Percentiles rank a stretch among this genome's conserved stretches.
Conservation (phyloP, 2,329 filamentous ascomycete species). For the Calonectria fujianensis region DNA sequence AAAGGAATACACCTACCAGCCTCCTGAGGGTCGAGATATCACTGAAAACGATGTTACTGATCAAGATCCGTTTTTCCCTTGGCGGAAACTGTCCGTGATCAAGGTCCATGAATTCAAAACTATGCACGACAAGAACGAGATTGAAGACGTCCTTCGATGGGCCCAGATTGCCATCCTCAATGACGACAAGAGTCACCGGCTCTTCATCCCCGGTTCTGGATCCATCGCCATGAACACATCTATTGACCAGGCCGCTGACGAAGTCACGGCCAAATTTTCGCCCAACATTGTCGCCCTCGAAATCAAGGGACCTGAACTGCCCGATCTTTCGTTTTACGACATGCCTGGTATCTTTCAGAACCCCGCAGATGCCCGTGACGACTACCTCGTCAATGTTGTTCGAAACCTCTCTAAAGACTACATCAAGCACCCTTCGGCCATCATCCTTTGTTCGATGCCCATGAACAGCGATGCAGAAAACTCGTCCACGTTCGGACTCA, state of each 20-base stretch:
- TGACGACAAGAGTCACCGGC: constrained; percentile 71
- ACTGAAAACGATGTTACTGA: constrained; percentile 68
- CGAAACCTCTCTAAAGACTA: constrained; percentile 82
- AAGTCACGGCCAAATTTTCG: constrained; percentile 80
- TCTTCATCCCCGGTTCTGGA: constrained; percentile 73
- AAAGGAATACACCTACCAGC: constrained; percentile 76
- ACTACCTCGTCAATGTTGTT: constrained; percentile 83
- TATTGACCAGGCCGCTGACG: constrained; percentile 61
- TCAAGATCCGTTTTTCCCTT: constrained; percentile 77
- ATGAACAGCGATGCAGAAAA: constrained; percentile 88
- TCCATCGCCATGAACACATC: constrained; percentile 61
- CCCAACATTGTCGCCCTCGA: constrained; percentile 88
- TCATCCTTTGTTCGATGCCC: constrained; percentile 85
- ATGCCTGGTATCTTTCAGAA: constrained; percentile 88
- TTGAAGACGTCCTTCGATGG: constrained; percentile 81
- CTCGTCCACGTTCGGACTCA: constrained; percentile 80
- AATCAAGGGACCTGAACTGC: constrained; percentile 82
- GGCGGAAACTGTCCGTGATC: constrained; percentile 70
- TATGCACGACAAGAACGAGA: constrained; percentile 75
- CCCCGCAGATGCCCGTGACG: constrained; percentile 77
- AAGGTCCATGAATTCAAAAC: constrained; percentile 77
- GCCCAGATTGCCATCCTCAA: constrained; percentile 88
- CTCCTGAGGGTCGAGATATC: constrained; percentile 62
- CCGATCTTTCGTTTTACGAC: constrained; percentile 88
- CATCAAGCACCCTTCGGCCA: constrained; percentile 79